Percentiles rank a stretch among this genome's conserved stretches.
Conservation (phyloP, 805 yeast genomes). For the Kluyveromyces wickerhamii region DNA sequence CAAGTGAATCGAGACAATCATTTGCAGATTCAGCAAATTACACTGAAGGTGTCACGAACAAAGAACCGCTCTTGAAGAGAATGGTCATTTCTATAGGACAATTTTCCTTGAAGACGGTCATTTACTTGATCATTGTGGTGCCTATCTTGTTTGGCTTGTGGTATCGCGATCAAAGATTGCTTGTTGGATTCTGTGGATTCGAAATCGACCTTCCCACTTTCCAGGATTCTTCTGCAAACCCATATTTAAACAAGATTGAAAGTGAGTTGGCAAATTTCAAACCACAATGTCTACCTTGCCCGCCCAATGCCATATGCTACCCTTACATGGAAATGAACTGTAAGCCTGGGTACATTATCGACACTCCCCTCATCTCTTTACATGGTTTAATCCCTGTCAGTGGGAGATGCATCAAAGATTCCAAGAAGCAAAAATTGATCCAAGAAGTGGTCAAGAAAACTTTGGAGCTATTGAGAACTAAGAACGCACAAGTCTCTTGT, state of each 20-base stretch:
- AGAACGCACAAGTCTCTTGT: conserved; percentile 58
- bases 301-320: conserved; percentile 70
- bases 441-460: conserved; percentile 60
- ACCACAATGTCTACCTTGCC: conserved; percentile 72
- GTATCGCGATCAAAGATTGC: conserved; percentile 56
- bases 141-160: conserved; percentile 40
- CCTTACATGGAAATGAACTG: conserved; percentile 56
- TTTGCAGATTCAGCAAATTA: conserved; percentile 6
- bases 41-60: conserved; percentile 7
- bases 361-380: conserved; percentile 26
- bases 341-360: conserved; percentile 55
- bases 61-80: too few relatives aligned
- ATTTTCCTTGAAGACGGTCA: conserved; percentile 19
- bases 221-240: conserved; percentile 23
- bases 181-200: conserved; percentile 70
- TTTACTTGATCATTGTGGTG: conserved; percentile 32
- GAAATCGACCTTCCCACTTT: conserved; percentile 42
- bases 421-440: conserved; percentile 58
- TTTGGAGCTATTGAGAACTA: conserved; percentile 53
- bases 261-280: conserved; percentile 37
- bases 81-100: not conserved
- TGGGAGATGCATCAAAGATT: conserved; percentile 68
- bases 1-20: conserved; percentile 14
- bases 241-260: conserved; percentile 34
- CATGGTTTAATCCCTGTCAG: conserved; percentile 52